Percentiles rank a stretch among this genome's conserved stretches.
Conservation (phyloP, 108 stramenopile species). For the Pseudonitzschia pungens region DNA sequence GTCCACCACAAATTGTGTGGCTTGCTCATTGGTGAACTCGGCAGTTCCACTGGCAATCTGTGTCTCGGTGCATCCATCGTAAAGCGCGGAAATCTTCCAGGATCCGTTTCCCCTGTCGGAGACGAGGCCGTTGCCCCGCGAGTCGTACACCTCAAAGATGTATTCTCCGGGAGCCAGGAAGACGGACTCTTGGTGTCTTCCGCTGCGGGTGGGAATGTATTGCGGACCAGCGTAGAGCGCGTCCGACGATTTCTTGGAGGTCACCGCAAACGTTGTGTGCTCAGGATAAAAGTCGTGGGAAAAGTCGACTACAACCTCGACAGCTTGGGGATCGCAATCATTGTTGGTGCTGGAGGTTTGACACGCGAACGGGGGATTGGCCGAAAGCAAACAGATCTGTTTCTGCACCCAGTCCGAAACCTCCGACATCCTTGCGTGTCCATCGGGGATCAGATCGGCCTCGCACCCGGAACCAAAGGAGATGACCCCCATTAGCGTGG, state of each 20-base stretch:
- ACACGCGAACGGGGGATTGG: slow-evolving; percentile 11
- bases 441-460: slow-evolving; percentile 25
- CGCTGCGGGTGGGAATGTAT: background rate
- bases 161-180: slow-evolving; percentile 33
- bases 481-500: slow-evolving; percentile 19
- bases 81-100: slow-evolving; percentile 1
- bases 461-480: slow-evolving; percentile 21
- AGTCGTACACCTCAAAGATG: slow-evolving; percentile 55
- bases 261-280: slow-evolving; percentile 25
- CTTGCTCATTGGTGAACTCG: background rate
- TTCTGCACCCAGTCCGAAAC: slow-evolving; percentile 39
- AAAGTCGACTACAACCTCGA: slow-evolving; percentile 14
- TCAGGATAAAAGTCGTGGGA: slow-evolving; percentile 22
- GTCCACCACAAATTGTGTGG: background rate
- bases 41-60: slow-evolving; percentile 6
- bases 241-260: background rate
- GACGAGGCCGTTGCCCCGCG: slow-evolving; percentile 34
- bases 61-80: slow-evolving; percentile 7
- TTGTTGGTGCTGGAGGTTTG: background rate
- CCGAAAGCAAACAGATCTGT: slow-evolving; percentile 25
- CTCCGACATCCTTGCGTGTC: slow-evolving; percentile 18
- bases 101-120: background rate
- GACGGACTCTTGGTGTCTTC: background rate
- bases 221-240: slow-evolving; percentile 20
- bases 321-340: background rate